Evolutionary conservation across 139 green algal species (phyloP).

Genomic region (Chlorella sp.): DNA sequence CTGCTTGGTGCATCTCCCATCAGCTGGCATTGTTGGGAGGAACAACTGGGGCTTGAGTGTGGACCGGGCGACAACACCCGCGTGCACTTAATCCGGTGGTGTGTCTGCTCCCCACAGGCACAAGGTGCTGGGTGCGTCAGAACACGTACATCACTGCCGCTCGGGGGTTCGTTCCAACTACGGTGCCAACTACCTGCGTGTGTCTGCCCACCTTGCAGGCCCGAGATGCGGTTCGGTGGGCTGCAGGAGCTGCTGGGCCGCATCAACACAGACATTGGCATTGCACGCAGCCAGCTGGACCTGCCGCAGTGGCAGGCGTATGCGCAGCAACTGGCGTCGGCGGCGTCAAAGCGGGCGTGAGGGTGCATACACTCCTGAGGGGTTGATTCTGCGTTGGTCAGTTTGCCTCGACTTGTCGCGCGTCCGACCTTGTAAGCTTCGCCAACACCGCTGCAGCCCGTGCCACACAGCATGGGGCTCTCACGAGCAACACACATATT

Average conservation of each 20-base stretch:
- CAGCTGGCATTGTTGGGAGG: not conserved
- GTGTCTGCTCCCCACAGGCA: not conserved
- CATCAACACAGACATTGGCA: slow-evolving; percentile 80
- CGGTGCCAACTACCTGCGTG: not conserved
- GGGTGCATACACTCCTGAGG: too few species aligned
- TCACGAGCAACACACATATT: too few species aligned
- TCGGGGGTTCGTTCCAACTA: too few species aligned
- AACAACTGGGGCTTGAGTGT: too few species aligned
- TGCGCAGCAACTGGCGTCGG: slow-evolving; percentile 17
- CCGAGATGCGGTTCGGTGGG: slow-evolving; percentile 84
- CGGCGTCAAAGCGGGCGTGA: not conserved
- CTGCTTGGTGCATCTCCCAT: not conserved
- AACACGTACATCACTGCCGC: not conserved
- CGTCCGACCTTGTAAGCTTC: too few species aligned
- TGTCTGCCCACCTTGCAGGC: slow-evolving; percentile 41
- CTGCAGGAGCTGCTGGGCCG: slow-evolving; percentile 71
- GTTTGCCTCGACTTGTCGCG: too few species aligned
- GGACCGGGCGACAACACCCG: too few species aligned
- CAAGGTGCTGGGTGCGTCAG: not conserved
- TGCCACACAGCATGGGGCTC: too few species aligned
- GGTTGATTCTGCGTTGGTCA: too few species aligned
- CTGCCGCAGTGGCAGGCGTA: slow-evolving; percentile 4
- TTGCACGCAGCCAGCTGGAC: slow-evolving; percentile 52
- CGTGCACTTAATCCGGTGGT: not conserved
- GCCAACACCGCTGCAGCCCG: too few species aligned